phyloP scores from a whole-genome alignment of 1,139 yeast genomes.

The Saccharomyces hybrid region DNA sequence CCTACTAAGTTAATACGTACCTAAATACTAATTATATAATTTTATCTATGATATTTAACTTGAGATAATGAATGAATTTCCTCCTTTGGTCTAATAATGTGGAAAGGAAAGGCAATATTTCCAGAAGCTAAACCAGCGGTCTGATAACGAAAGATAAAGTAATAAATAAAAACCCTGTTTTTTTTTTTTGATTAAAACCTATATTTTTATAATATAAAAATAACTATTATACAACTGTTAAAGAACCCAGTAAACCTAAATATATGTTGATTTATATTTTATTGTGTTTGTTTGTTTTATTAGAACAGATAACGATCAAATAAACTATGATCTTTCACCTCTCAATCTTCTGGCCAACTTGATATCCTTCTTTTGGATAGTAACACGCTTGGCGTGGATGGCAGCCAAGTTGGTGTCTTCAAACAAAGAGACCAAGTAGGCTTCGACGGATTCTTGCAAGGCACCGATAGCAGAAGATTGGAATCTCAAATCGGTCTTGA shows the following conservation, averaged over 20 bases:
- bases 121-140: neutral
- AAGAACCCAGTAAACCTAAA: neutral
- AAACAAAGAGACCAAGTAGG: constrained; percentile 80
- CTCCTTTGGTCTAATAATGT: neutral
- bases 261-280: neutral
- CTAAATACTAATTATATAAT: neutral
- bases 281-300: neutral
- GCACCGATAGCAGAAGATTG: constrained; percentile 99
- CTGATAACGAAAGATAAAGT: neutral
- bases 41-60: neutral
- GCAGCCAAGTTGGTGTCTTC: constrained; percentile 98
- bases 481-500: constrained; percentile 96
- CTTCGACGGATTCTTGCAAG: constrained; percentile 96
- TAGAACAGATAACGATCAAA: neutral
- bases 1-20: neutral
- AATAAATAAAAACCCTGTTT: neutral
- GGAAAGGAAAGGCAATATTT: neutral
- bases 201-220: neutral
- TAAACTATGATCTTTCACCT: constrained; percentile 73
- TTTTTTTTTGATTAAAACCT: neutral
- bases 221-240: constrained; percentile 1
- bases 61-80: neutral
- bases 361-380: constrained; percentile 98
- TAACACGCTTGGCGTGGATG: constrained; percentile 97
- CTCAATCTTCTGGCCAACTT: constrained; percentile 98